A percentile compares a stretch with the other conserved stretches of the same genome.
Conservation (phyloP, 164 flowering plant genomes). For the Liquidambar formosana region DNA sequence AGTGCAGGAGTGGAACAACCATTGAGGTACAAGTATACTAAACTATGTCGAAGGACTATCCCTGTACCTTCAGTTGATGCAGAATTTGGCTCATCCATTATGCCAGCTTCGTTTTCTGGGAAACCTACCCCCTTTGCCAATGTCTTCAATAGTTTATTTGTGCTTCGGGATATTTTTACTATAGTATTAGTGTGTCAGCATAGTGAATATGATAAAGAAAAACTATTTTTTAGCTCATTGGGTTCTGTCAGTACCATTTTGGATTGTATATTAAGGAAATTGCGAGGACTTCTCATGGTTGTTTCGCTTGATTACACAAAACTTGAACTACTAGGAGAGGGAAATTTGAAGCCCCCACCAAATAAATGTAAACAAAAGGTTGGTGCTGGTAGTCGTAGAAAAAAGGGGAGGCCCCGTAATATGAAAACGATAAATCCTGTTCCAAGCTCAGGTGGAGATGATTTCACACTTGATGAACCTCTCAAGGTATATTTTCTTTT, state of each 20-base stretch:
- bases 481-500: constrained; percentile 40
- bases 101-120: constrained; percentile 30
- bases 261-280: constrained; percentile 65
- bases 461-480: constrained; percentile 23
- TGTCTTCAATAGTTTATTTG: constrained; percentile 41
- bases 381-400: constrained; percentile 43
- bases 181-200: constrained; percentile 33
- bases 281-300: constrained; percentile 73
- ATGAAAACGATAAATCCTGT: constrained; percentile 39
- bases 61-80: constrained; percentile 27
- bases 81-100: constrained; percentile 26
- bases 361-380: constrained; percentile 49
- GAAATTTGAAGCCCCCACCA: constrained; percentile 23
- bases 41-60: constrained; percentile 19
- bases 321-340: constrained; percentile 72
- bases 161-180: constrained; percentile 61
- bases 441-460: constrained; percentile 25
- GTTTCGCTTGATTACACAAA: constrained; percentile 78
- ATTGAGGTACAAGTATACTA: constrained; percentile 22
- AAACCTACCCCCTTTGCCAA: constrained; percentile 27
- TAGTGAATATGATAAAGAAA: constrained; percentile 37
- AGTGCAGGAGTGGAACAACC: constrained; percentile 23
- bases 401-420: constrained; percentile 60
- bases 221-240: constrained; percentile 70
- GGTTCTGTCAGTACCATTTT: constrained; percentile 56